Evolutionary conservation across 2,329 filamentous ascomycete genomes (phyloP).

Genomic region (Penicillium sp.): DNA sequence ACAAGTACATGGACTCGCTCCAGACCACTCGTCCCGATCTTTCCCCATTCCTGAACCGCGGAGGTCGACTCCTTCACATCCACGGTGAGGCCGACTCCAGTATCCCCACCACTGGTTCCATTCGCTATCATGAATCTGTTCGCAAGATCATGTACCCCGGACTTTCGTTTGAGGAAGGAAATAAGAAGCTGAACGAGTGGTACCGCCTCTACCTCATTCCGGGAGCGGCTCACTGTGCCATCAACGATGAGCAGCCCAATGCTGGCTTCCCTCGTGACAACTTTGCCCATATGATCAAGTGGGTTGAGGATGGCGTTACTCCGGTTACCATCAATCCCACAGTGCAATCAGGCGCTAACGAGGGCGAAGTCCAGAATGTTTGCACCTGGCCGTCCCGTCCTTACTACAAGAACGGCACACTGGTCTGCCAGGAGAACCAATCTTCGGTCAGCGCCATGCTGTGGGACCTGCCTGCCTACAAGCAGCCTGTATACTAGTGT

Average conservation of each 20-base stretch:
- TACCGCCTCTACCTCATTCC: slow-evolving; percentile 3
- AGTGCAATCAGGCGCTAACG: not conserved
- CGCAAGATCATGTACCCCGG: slow-evolving; percentile 16
- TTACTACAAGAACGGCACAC: not conserved
- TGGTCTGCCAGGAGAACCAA: not conserved
- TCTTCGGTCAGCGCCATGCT: not conserved
- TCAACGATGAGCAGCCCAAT: not conserved
- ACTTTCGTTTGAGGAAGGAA: not conserved
- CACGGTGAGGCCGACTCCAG: slow-evolving; percentile 58
- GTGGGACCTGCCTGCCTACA: not conserved
- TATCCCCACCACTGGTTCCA: slow-evolving; percentile 54
- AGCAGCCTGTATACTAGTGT: not conserved
- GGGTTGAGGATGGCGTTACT: not conserved
- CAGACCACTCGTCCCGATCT: slow-evolving; percentile 56
- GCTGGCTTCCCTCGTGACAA: not conserved
- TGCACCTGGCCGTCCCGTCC: not conserved
- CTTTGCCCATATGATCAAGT: not conserved
- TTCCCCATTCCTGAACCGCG: slow-evolving; percentile 56
- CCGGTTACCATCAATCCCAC: not conserved
- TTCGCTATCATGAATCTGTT: slow-evolving; percentile 52
- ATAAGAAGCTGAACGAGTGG: not conserved
- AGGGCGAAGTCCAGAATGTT: not conserved
- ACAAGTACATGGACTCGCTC: slow-evolving; percentile 51
- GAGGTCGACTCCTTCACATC: slow-evolving; percentile 48
- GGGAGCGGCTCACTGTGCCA: not conserved